These are phyloP conservation scores for Scopulariopsis brevicaulis DNA, from an alignment of 2,329 filamentous ascomycete species.

Conservation along the genomic window DNA sequence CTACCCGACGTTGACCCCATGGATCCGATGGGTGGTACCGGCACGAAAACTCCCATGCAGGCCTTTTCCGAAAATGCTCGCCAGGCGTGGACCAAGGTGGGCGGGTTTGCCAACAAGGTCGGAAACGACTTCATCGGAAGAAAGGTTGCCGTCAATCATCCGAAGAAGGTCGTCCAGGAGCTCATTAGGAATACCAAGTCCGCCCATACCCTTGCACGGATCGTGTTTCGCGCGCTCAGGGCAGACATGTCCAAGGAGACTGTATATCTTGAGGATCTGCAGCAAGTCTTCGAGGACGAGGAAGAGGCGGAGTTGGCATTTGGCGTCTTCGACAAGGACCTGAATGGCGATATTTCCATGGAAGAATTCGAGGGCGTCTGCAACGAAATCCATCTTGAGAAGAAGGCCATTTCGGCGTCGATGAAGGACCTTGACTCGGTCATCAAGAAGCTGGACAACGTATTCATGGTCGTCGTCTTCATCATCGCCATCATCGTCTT, in stretches of 20 bases:
- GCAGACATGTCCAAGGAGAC: conserved; percentile 55
- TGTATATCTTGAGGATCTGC: conserved; percentile 67
- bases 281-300: conserved; percentile 63
- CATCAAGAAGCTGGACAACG: conserved; percentile 76
- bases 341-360: conserved; percentile 94
- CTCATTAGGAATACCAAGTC: conserved; percentile 62
- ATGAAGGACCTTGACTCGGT: conserved; percentile 93
- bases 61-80: conserved; percentile 65
- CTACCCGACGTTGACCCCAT: conserved; percentile 38
- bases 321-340: conserved; percentile 86
- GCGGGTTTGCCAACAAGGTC: conserved; percentile 73
- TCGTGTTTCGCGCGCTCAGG: conserved; percentile 72
- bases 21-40: conserved; percentile 30
- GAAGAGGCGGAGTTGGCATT: conserved; percentile 89
- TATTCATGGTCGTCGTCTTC: conserved; percentile 77
- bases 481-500: conserved; percentile 78
- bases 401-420: conserved; percentile 89
- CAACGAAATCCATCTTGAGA: conserved; percentile 87
- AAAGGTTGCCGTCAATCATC: conserved; percentile 59
- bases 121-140: conserved; percentile 88
- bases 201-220: conserved; percentile 74
- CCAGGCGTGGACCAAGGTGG: conserved; percentile 66
- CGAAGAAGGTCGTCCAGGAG: conserved; percentile 72
- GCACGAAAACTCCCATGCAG: conserved; percentile 62
- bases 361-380: conserved; percentile 88